phyloP scores from a whole-genome alignment of 495 filamentous ascomycete species.

The Lophium mytilinum region DNA sequence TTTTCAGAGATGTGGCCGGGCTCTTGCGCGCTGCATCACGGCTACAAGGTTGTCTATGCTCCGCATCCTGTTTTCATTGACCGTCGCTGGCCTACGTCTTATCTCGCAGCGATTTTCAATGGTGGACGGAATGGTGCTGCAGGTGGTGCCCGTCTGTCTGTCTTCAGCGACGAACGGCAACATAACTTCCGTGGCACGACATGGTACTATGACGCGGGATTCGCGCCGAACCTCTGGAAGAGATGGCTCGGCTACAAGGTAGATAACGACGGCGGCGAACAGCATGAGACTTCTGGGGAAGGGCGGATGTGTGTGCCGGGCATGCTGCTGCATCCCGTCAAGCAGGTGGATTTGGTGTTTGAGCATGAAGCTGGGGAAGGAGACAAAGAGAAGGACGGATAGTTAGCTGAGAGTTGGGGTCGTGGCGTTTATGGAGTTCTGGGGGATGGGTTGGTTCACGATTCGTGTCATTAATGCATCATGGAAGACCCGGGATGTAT shows the following conservation, averaged over 20 bases:
- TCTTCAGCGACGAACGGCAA: slow-evolving; percentile 73
- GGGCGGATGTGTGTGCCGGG: slow-evolving; percentile 44
- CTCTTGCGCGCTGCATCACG: slow-evolving; percentile 80
- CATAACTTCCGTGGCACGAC: slow-evolving; percentile 83
- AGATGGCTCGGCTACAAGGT: slow-evolving; percentile 81
- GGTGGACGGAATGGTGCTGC: slow-evolving; percentile 73
- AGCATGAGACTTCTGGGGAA: slow-evolving; percentile 60
- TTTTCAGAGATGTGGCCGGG: slow-evolving; percentile 97
- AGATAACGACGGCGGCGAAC: slow-evolving; percentile 78
- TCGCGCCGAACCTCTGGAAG: slow-evolving; percentile 72
- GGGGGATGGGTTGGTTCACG: too few relatives aligned
- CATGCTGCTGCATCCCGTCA: slow-evolving; percentile 78
- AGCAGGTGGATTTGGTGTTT: slow-evolving; percentile 70
- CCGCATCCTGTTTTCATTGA: slow-evolving; percentile 91
- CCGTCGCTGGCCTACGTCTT: slow-evolving; percentile 73
- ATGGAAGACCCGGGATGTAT: too few relatives aligned
- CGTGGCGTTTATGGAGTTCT: too few relatives aligned
- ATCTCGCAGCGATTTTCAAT: slow-evolving; percentile 78
- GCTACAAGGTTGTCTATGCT: slow-evolving; percentile 87
- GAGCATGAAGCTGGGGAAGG: slow-evolving; percentile 39
- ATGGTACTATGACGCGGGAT: slow-evolving; percentile 93
- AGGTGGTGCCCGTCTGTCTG: slow-evolving; percentile 60
- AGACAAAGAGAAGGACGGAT: not conserved
- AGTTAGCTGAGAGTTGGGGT: too few relatives aligned
- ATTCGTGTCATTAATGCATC: too few relatives aligned